Evolutionary conservation across 2,329 filamentous ascomycete species (phyloP).

Genomic region (Trichoderma gracile): DNA sequence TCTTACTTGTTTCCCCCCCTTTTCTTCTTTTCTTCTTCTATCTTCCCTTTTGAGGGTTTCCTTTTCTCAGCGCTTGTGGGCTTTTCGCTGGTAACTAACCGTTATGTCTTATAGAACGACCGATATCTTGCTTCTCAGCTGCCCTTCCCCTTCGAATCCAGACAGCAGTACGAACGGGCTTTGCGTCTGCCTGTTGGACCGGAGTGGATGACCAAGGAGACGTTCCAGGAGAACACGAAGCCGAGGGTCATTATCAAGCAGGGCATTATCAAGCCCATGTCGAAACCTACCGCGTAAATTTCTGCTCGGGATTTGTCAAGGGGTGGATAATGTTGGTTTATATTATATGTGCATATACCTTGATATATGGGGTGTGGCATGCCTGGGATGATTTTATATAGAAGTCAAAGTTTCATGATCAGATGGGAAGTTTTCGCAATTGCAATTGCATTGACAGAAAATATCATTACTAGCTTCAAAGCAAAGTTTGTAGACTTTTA

Average conservation of each 20-base stretch:
- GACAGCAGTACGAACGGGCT: constrained; percentile 85
- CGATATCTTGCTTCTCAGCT: constrained; percentile 83
- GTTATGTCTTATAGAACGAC: constrained; percentile 61
- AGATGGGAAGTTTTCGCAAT: too few relatives aligned
- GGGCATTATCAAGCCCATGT: constrained; percentile 84
- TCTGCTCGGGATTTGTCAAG: background rate
- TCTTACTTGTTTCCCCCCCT: too few relatives aligned
- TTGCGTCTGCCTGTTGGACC: constrained; percentile 84
- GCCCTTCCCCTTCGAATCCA: constrained; percentile 86
- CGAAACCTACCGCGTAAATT: constrained; percentile 61
- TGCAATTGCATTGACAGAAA: too few relatives aligned
- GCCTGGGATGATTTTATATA: too few relatives aligned
- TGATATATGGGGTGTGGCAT: too few relatives aligned
- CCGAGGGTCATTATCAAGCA: constrained; percentile 88
- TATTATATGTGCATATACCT: background rate
- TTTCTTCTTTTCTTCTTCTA: background rate
- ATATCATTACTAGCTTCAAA: too few relatives aligned
- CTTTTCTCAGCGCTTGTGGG: background rate
- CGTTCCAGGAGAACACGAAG: constrained; percentile 86
- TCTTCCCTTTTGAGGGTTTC: background rate
- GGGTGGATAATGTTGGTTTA: too few relatives aligned
- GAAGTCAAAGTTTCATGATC: too few relatives aligned
- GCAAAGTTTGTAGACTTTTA: too few relatives aligned
- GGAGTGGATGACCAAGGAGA: constrained; percentile 96
- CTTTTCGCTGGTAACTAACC: background rate